Conservation (phyloP, 768 basidiomycete species). For the Daedaleopsis sinensis region DNA sequence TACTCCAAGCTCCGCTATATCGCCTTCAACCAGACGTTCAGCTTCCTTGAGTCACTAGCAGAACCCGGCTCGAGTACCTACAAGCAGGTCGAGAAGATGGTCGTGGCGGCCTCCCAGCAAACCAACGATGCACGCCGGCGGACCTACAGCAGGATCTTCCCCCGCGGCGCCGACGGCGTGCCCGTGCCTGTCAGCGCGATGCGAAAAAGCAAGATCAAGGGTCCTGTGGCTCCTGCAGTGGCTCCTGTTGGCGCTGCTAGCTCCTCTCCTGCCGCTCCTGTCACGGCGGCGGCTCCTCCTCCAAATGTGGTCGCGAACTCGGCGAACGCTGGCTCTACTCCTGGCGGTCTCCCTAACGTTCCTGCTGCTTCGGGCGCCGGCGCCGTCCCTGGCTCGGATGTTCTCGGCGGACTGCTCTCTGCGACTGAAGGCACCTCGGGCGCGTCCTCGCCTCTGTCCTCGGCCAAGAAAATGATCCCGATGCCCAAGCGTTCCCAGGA, state of each 20-base stretch:
- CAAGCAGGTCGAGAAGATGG: constrained; percentile 42
- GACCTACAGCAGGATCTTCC: constrained; percentile 15
- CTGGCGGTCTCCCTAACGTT: constrained; percentile 8
- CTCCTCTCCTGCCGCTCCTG: no score
- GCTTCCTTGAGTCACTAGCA: constrained; percentile 38
- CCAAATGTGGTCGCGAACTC: no score
- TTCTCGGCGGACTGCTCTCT: not conserved
- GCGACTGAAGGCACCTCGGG: constrained; percentile 2
- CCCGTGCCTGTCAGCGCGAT: constrained; percentile 7
- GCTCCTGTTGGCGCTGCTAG: not conserved
- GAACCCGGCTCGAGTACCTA: constrained; percentile 45
- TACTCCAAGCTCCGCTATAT: constrained; percentile 52
- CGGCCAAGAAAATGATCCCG: constrained; percentile 15
- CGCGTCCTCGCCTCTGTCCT: not conserved
- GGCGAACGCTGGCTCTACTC: not conserved
- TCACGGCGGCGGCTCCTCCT: no score
- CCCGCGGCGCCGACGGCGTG: constrained; percentile 6
- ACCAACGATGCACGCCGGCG: constrained; percentile 16
- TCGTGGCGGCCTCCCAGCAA: constrained; percentile 37
- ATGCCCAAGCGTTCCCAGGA: constrained; percentile 22
- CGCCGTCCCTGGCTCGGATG: not conserved
- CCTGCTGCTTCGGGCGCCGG: not conserved
- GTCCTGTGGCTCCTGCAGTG: not conserved
- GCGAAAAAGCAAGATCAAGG: constrained; percentile 8
- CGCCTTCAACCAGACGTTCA: constrained; percentile 47